Percentiles rank a stretch among this genome's conserved stretches.
Evolutionary conservation across 768 basidiomycete species (phyloP).

Genomic region (Krasilnikovozyma curviuscula): DNA sequence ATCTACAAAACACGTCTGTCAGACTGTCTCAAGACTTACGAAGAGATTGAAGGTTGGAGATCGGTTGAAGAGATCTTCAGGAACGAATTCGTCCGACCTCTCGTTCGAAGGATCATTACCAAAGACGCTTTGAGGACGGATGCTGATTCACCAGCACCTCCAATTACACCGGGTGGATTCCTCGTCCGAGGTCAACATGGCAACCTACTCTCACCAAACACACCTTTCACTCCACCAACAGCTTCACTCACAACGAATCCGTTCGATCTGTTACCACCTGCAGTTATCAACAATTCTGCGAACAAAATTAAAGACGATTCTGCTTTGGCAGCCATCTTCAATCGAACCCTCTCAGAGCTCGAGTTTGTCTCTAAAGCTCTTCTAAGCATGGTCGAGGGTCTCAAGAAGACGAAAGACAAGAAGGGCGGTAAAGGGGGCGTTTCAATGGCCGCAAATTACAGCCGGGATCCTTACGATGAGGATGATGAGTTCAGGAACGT

Average conservation of each 20-base stretch:
- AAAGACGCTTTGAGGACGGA: neutral
- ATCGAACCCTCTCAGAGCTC: neutral
- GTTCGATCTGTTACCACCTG: neutral
- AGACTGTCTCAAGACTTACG: conserved; percentile 24
- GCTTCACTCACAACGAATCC: conserved; percentile 18
- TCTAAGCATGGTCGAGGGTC: conserved; percentile 1
- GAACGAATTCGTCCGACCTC: conserved; percentile 48
- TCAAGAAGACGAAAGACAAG: neutral
- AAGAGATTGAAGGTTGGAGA: conserved; percentile 54
- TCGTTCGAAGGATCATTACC: conserved; percentile 36
- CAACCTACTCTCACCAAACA: conserved; percentile 37
- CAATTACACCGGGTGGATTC: conserved; percentile 29
- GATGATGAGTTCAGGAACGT: neutral
- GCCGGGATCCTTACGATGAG: neutral
- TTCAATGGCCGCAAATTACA: neutral
- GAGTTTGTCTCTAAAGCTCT: conserved; percentile 1
- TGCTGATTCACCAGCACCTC: neutral
- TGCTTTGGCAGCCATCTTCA: neutral
- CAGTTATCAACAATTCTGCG: neutral
- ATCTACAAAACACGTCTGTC: conserved; percentile 4
- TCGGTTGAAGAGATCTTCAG: conserved; percentile 76
- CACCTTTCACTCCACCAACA: conserved; percentile 39
- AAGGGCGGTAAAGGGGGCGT: neutral
- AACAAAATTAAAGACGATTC: neutral
- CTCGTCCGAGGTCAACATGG: conserved; percentile 47